Base-by-base conservation (phyloP, 2,329 filamentous ascomycete species). In the Blumeria graminis region DNA sequence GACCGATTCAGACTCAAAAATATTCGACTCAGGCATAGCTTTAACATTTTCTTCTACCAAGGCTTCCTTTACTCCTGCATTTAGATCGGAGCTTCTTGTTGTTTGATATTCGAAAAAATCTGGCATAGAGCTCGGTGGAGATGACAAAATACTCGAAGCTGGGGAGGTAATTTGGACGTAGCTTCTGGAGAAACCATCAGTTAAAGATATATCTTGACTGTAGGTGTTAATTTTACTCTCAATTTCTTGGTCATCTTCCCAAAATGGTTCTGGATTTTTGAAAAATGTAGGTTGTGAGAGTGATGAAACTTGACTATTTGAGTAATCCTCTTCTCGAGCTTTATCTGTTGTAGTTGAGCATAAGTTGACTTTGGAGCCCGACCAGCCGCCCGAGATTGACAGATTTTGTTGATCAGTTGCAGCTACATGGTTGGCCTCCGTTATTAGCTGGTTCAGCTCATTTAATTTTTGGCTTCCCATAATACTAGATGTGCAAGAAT, bases 131-230 rank as follows among this genome's bases (percentile, higher is more conserved):
- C 28, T 43, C 28, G 63, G 59, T 9, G 58, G 60, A 38, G 62
- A 65, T 35, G 65, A 57, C 41, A 65, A 60, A 13, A 64, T 63
- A 41, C 64, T 67, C 14, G 61, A 64, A 11, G 62, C 63, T 3
- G 66, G 63, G 4, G 68, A 67, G 14, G 65, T 68, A 38, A 68
- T 60, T 39, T 65, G 65, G n/a, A 70, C 65, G 62, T 71, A 68
- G 59, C 66, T 68, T 41, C 58, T 66, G 1, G 69, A 69, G 60
- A 69, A 67, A 28, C 68, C 68, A 38, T 71, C 69, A 10, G 63
- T 60, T 13, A 48, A 41, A 36, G 48, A 56, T 13, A 34, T 18
- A 10, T 32, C 34, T 55, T n/a, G 18, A n/a, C 16, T 48, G 7
- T 45, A 39, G 14, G 10, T 33, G 16, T 6, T 35, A 35, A 46